Evolutionary conservation across 176 grass and related monocot genomes (phyloP).

Genomic region (Typha latifolia): DNA sequence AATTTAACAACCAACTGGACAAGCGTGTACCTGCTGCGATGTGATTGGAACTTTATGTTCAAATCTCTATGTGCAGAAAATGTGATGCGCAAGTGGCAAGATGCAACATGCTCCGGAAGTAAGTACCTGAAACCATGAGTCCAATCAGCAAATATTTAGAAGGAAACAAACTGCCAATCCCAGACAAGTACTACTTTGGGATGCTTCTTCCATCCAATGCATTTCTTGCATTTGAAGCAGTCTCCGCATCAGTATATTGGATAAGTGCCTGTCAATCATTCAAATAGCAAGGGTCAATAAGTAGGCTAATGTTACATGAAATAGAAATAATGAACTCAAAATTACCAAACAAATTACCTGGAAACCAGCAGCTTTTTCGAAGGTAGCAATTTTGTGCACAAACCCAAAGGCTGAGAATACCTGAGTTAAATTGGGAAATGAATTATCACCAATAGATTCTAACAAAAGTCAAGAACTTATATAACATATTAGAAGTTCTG

Average conservation of each 20-base stretch:
- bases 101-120: slow-evolving; percentile 74
- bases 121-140: slow-evolving; percentile 45
- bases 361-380: slow-evolving; percentile 96
- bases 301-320: slow-evolving; percentile 3
- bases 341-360: slow-evolving; percentile 42
- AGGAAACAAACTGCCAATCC: slow-evolving; percentile 15
- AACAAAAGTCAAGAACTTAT: too few species aligned
- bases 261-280: slow-evolving; percentile 57
- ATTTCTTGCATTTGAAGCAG: slow-evolving; percentile 85
- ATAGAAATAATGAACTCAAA: slow-evolving; percentile 19
- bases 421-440: slow-evolving; percentile 18
- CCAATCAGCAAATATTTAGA: slow-evolving; percentile 17
- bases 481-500: too few species aligned
- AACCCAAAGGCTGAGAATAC: slow-evolving; percentile 95
- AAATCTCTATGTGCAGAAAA: slow-evolving; percentile 94
- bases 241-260: slow-evolving; percentile 76
- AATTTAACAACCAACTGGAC: not conserved
- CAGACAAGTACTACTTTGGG: slow-evolving; percentile 45
- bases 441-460: too few species aligned
- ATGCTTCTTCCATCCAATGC: slow-evolving; percentile 97
- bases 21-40: slow-evolving; percentile 66
- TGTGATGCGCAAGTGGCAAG: slow-evolving; percentile 70
- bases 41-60: slow-evolving; percentile 96
- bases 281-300: slow-evolving; percentile 13
- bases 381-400: slow-evolving; percentile 99